Base-by-base conservation (phyloP, 2,329 filamentous ascomycete genomes). In the Epichloe bromicola region DNA sequence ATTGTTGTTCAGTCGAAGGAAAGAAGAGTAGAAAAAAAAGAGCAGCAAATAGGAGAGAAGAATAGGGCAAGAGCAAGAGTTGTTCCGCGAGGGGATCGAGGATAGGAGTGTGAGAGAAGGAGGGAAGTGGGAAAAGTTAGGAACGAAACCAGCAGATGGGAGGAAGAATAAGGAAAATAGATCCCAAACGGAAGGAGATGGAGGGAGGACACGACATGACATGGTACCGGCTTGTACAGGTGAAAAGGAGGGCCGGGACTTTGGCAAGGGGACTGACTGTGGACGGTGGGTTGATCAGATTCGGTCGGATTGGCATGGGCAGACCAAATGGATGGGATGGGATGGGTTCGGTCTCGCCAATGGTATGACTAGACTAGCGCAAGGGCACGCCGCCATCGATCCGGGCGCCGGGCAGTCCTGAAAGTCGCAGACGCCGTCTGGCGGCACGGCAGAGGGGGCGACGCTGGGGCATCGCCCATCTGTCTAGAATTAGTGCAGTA, bases 301-400 rank as follows among this genome's bases (percentile, higher is more conserved):
- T 51, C 52, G 42, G 51, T 51, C 52, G 42, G 51, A 52, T 46
- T 46, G 39, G 33, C 50, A 39, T 48, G 45, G 30, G 23, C 39
- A 23, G 33, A n/a, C 17, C 44, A 40, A n/a, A 17, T 46, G 48
- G 40, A 44, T 44, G 48, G 48, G 30, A 30, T 30, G 30, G 47
- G 46, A 52, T 51, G 50, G 50, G 50, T 42, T 52, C 46, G 46
- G 51, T 46, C 51, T 30, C 11, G 30, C 30, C 30, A 30, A 30
- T 49, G 46, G 51, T 48, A 52, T 52, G 51, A 52, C 47, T 49
- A 49, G 47, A 45, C 51, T 52, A 52, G 51, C 51, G 51, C 47
- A 52, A 52, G 51, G 51, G 47, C 51, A 46, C 46, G 51, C 51
- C 51, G 51, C 51, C 47, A 52, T 47, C 47, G 47, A 50, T 36